Conservation (phyloP, 495 filamentous ascomycete species). For the Niebla homalea region DNA sequence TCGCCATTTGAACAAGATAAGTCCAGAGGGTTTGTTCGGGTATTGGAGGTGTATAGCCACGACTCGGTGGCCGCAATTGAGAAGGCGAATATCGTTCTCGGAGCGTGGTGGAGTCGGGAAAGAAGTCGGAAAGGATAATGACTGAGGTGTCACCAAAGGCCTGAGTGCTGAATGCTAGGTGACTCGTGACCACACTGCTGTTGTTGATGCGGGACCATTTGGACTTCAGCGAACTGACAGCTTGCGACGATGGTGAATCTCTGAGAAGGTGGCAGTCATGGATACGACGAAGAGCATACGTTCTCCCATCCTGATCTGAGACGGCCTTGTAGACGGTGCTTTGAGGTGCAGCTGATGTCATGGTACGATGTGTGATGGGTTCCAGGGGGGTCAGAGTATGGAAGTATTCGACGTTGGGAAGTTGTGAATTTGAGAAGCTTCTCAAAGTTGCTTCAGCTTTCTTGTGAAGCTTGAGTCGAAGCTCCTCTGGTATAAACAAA, state of each 20-base stretch:
- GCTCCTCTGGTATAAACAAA: constrained; percentile 73
- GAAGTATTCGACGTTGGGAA: constrained; percentile 66
- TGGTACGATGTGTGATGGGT: constrained; percentile 60
- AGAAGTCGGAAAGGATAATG: constrained; percentile 86
- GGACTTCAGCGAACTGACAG: constrained; percentile 47
- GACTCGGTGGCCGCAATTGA: constrained; percentile 37
- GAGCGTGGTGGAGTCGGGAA: constrained; percentile 80
- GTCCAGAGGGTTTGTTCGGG: constrained; percentile 76
- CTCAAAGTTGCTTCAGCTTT: constrained; percentile 77
- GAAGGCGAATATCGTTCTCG: constrained; percentile 66
- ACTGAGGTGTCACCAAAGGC: constrained; percentile 90
- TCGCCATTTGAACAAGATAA: constrained; percentile 87
- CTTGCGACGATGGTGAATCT: constrained; percentile 11
- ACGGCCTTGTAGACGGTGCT: constrained; percentile 96
- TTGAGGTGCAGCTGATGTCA: constrained; percentile 63
- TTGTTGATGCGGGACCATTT: constrained; percentile 84
- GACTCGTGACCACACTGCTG: constrained; percentile 70
- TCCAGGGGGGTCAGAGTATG: constrained; percentile 89
- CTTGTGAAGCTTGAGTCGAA: constrained; percentile 79
- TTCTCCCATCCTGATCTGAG: constrained; percentile 70
- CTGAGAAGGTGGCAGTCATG: constrained; percentile 70
- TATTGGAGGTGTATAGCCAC: constrained; percentile 35
- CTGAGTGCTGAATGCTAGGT: constrained; percentile 86
- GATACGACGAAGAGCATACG: constrained; percentile 71
- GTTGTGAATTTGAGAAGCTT: constrained; percentile 62